A percentile compares a stretch with the other conserved stretches of the same genome.
These are phyloP conservation scores for Citrus mangshanensis DNA, from an alignment of 345 rosid genomes.

Conservation along the genomic window DNA sequence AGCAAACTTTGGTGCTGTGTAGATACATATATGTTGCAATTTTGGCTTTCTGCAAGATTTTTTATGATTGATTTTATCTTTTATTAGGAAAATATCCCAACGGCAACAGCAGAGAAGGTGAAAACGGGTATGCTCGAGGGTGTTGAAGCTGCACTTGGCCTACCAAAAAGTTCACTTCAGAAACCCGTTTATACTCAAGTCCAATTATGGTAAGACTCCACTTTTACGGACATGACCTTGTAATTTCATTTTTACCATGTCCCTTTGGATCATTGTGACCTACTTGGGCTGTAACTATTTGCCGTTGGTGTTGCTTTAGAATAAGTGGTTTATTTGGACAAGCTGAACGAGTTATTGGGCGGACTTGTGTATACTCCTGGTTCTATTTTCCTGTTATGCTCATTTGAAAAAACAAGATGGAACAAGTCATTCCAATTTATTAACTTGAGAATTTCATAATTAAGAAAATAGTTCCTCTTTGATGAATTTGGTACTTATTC, in stretches of 20 bases:
- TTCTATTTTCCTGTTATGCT: neutral
- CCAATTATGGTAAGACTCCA: conserved; percentile 64
- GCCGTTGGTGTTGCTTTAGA: neutral
- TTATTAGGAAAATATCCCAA: conserved; percentile 74
- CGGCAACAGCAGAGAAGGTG: conserved; percentile 70
- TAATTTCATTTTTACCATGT: neutral
- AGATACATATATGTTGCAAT: neutral
- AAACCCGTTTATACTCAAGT: conserved; percentile 53
- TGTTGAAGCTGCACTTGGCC: conserved; percentile 68
- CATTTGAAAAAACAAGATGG: neutral
- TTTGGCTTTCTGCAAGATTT: neutral
- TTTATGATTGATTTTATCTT: neutral
- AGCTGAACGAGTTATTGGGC: neutral
- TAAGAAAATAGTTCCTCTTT: neutral
- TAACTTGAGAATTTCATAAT: neutral
- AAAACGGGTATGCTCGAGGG: conserved; percentile 69
- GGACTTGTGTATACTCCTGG: neutral
- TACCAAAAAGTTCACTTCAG: conserved; percentile 56
- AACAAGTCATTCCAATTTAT: neutral
- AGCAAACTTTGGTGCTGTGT: neutral
- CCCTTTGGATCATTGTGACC: neutral
- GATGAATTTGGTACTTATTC: neutral
- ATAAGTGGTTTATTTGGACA: neutral
- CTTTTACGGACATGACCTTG: neutral
- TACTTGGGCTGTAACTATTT: neutral